Evolutionary conservation across 176 grass and related monocot species (phyloP).

Genomic region (Musa troglodytarum): DNA sequence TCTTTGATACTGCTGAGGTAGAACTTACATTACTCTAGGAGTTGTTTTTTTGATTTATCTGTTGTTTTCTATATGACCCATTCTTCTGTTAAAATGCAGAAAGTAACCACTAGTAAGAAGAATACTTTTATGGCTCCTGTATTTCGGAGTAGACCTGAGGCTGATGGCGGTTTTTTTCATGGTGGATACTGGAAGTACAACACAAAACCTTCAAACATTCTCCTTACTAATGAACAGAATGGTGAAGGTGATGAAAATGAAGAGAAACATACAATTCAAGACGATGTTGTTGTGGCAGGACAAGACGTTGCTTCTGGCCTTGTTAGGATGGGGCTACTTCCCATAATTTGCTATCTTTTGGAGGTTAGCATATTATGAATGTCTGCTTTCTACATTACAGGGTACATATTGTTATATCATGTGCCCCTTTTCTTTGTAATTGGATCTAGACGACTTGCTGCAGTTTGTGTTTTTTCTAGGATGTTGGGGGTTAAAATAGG

Average conservation of each 20-base stretch:
- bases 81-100: slow-evolving; percentile 34
- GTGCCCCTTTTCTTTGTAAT: background rate
- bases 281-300: slow-evolving; percentile 75
- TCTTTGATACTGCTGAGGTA: slow-evolving; percentile 70
- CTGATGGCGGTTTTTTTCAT: slow-evolving; percentile 73
- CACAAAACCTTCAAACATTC: slow-evolving; percentile 72
- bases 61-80: background rate
- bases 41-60: background rate
- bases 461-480: background rate
- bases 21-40: background rate
- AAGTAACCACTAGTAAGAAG: slow-evolving; percentile 32
- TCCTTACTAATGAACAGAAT: slow-evolving; percentile 36
- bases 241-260: slow-evolving; percentile 61
- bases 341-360: slow-evolving; percentile 76
- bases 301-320: slow-evolving; percentile 92
- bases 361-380: slow-evolving; percentile 39
- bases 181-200: slow-evolving; percentile 94
- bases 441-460: background rate
- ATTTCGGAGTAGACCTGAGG: slow-evolving; percentile 67
- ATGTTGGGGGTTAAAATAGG: background rate
- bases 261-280: slow-evolving; percentile 62
- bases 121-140: slow-evolving; percentile 80
- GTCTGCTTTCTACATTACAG: slow-evolving; percentile 17
- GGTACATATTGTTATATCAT: background rate
- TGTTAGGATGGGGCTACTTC: slow-evolving; percentile 88